These are phyloP conservation scores for Boletus rubescentipes DNA, from an alignment of 768 basidiomycete genomes.

Conservation along the genomic window DNA sequence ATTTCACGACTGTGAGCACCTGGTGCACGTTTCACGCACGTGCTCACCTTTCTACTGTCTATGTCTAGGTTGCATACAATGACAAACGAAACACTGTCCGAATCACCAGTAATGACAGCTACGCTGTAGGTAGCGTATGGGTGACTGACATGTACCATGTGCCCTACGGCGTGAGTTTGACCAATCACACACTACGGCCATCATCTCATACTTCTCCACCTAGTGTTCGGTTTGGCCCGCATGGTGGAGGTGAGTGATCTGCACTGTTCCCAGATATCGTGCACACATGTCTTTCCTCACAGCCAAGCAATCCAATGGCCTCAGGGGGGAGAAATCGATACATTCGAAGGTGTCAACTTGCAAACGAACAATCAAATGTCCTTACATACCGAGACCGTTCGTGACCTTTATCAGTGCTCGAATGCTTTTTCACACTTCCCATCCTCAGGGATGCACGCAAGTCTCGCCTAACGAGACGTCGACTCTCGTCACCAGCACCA, in stretches of 20 bases:
- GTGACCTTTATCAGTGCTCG: slow-evolving; percentile 12
- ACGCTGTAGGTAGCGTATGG: slow-evolving; percentile 61
- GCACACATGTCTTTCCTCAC: background rate
- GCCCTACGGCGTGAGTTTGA: slow-evolving; percentile 54
- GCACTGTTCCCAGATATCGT: background rate
- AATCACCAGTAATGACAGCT: slow-evolving; percentile 57
- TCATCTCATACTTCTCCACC: background rate
- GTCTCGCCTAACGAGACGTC: slow-evolving; percentile 49
- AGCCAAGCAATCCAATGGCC: slow-evolving; percentile 63
- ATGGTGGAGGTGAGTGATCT: slow-evolving; percentile 42
- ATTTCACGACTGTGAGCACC: slow-evolving; percentile 49
- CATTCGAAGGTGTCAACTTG: slow-evolving; percentile 78
- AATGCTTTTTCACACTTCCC: background rate
- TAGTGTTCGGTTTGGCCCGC: slow-evolving; percentile 76
- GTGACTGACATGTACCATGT: slow-evolving; percentile 63
- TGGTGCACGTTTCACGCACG: background rate
- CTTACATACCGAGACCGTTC: slow-evolving; percentile 61
- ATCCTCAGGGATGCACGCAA: slow-evolving; percentile 50
- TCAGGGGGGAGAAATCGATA: slow-evolving; percentile 71
- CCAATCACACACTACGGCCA: background rate
- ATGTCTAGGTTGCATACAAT: slow-evolving; percentile 34
- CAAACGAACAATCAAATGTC: slow-evolving; percentile 67
- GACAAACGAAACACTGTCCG: slow-evolving; percentile 68
- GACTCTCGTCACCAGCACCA: slow-evolving; percentile 51
- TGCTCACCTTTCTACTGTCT: background rate